Base-by-base conservation (phyloP, 1,139 yeast genomes). In the Zygosaccharomyces sapae region DNA sequence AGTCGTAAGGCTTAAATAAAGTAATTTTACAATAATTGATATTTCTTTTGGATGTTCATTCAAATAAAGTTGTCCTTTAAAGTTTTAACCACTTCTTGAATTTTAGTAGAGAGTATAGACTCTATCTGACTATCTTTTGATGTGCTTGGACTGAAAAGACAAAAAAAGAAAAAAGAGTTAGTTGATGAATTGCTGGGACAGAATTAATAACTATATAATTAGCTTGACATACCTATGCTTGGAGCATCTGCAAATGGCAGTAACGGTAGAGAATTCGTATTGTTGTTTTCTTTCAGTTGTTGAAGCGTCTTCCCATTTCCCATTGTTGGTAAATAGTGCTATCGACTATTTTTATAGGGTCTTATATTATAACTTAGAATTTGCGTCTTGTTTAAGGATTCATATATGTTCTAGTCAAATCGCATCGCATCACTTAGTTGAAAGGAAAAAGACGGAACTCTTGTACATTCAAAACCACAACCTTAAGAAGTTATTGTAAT, bases 111-210 rank as follows among this genome's bases (percentile, higher is more conserved):
- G 16, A 86, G 69, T 2, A 77, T 66, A 0, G 78, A 70, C 58
- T 83, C 86, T 41, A 86, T 79, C 57, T 83, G 86, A 1, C 80
- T 75, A 66, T 90, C 97, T 63, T 90, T 60, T 89, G 97, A 63
- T 86, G 83, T 3, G 97, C 89, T 50, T 96, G 76, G 34, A 89
- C 82, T 59, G 37, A 22, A 22, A 22, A 22, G 25, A 22, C 25
- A 22, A 22, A 22, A 22, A 22, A 22, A 22, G 6, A 18, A 22
- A 40, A 8, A 16, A 16, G 8, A 12, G 5, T 2, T 19, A 22
- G 36, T 41, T 55, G 55, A 55, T 58, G n/a, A 61, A 66, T 35
- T 44, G 44, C 41, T 22, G 41, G 41, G 16, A n/a, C 20, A 6
- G 33, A 18, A 38, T 19, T 13, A 29, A 9, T 33, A 25, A 25